Conservation (phyloP, 805 yeast genomes). For the Saturnispora saitoi region DNA sequence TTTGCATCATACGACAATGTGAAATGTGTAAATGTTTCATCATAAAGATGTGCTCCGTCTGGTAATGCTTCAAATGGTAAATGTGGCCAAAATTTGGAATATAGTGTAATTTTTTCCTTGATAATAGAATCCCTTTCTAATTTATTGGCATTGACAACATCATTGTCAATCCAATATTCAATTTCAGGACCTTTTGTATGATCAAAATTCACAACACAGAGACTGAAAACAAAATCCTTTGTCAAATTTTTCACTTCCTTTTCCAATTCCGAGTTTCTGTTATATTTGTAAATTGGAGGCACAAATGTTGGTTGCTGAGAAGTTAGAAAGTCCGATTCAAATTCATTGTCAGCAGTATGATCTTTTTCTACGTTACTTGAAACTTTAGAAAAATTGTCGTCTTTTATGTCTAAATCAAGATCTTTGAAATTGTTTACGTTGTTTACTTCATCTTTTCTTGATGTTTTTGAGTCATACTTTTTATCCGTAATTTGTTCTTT, state of each 20-base stretch:
- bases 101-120: conserved; percentile 25
- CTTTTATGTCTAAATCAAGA: too few species aligned
- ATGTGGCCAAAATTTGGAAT: conserved; percentile 60
- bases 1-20: conserved; percentile 66
- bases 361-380: neutral
- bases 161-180: conserved; percentile 70
- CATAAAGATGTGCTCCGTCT: conserved; percentile 90
- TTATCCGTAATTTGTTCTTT: too few species aligned
- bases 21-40: conserved; percentile 88
- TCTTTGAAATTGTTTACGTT: too few species aligned
- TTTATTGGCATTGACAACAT: neutral
- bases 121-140: conserved; percentile 15
- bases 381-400: too few species aligned
- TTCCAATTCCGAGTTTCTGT: conserved; percentile 3
- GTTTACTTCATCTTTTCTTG: too few species aligned
- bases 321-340: neutral
- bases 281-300: conserved; percentile 9
- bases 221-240: conserved; percentile 52
- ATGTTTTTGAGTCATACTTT: too few species aligned
- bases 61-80: conserved; percentile 93
- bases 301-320: neutral
- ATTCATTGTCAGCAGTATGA: neutral
- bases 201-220: conserved; percentile 87
- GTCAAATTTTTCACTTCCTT: conserved; percentile 5
- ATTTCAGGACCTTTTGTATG: conserved; percentile 90